Conservation (phyloP, 2,329 filamentous ascomycete species). For the Paecilomyces niveus region DNA sequence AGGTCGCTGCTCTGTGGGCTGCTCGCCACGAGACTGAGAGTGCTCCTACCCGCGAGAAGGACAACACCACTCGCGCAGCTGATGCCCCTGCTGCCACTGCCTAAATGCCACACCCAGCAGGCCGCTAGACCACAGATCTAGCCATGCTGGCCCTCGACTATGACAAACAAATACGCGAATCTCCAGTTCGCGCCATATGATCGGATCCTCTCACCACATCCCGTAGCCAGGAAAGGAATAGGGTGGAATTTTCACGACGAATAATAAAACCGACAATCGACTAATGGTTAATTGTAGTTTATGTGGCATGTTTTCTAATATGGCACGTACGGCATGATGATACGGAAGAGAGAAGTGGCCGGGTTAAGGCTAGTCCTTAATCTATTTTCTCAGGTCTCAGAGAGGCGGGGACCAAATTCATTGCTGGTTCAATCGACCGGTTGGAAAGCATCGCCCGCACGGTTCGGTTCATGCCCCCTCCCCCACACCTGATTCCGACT, state of each 20-base stretch:
- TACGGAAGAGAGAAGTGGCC: not conserved
- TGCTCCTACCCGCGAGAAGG: constrained; percentile 2
- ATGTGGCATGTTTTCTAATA: not conserved
- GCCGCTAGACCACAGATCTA: too few species aligned
- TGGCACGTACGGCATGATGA: not conserved
- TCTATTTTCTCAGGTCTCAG: too few species aligned
- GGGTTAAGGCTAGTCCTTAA: not conserved
- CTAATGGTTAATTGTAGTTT: too few species aligned
- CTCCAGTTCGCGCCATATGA: not conserved
- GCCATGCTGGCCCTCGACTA: not conserved
- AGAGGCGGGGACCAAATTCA: not conserved
- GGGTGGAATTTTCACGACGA: not conserved
- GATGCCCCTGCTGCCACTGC: constrained; percentile 7
- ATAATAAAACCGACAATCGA: too few species aligned
- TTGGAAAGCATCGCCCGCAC: too few species aligned
- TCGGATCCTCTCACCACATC: not conserved
- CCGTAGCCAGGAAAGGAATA: not conserved
- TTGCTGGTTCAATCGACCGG: too few species aligned
- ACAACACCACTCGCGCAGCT: constrained; percentile 18
- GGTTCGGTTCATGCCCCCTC: not conserved
- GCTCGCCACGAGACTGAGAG: constrained; percentile 12
- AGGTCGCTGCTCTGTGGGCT: constrained; percentile 29
- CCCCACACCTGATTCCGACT: not conserved
- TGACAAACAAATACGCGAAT: not conserved
- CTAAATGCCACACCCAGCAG: not conserved